Base-by-base conservation (phyloP, 2,329 filamentous ascomycete genomes). In the Capronia americana region DNA sequence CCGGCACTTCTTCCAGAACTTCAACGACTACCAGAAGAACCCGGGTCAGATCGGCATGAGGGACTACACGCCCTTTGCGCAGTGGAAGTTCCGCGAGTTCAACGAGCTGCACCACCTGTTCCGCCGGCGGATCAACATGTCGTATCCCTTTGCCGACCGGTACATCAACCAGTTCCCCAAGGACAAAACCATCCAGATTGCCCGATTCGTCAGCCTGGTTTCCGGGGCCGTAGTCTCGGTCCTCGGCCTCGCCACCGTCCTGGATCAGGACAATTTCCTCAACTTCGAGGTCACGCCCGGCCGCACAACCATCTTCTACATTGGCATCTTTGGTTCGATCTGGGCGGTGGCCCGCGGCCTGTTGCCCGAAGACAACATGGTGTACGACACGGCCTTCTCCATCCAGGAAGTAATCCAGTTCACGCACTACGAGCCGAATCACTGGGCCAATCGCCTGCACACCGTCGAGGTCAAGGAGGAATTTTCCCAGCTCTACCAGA, bases 81-180 rank as follows among this genome's bases (percentile, higher is more conserved):
- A 97, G 76, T 99, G 95, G 95, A 98, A 97, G 74, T 97, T 99
- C 70, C 90, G 95, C 56, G 94, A 98, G 77, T 99, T 98, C 84
- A 99, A 99, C 74, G 95, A 99, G 77, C 84, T 99, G 0, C 90
- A 90, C 64, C 95, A 99, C 77, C 84, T 98, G 1, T 99, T 98
- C 74, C 87, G 93, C 67, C 91, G 94, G 70, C 88, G 95, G 23
- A 83, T 94, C 50, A 93, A 96, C 70, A 96, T 98, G 90, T 97
- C 95, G 0, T 93, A 95, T 74, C 93, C 94, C 0, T 97, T 92
- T 76, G 94, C 95, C 1, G 92, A 90, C 38, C 88, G 92, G 56
- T 99, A 99, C 74, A 86, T 99, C 28, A 92, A 97, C 70, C 94
- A 98, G 71, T 99, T 99, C 68, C 95, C 95, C 0, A 98, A 98